Evolutionary conservation across 768 basidiomycete species (phyloP).

Genomic region (Boletus bicolor): DNA sequence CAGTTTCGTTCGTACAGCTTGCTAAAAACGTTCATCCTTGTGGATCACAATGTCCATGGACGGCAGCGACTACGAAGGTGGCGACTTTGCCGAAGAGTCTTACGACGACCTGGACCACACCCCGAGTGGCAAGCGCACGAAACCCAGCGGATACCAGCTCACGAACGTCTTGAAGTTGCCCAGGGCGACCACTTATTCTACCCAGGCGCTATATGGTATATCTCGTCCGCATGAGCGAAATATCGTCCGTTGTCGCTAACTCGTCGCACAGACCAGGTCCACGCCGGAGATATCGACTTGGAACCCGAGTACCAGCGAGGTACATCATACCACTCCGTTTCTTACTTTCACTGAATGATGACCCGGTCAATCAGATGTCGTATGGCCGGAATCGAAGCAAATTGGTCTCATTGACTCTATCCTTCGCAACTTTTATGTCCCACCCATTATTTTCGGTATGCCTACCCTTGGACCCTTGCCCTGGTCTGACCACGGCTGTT

Average conservation of each 20-base stretch:
- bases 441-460: constrained; percentile 75
- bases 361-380: constrained; percentile 48
- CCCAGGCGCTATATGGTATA: constrained; percentile 56
- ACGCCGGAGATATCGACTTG: constrained; percentile 59
- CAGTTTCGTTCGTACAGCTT: neutral
- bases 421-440: constrained; percentile 76
- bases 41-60: constrained; percentile 8
- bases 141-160: constrained; percentile 26
- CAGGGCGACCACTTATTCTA: constrained; percentile 60
- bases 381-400: constrained; percentile 78
- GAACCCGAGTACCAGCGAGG: constrained; percentile 81
- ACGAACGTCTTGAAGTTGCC: constrained; percentile 52
- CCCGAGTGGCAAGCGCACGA: constrained; percentile 1
- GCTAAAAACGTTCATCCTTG: neutral
- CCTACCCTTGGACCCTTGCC: neutral
- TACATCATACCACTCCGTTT: constrained; percentile 22
- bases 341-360: neutral
- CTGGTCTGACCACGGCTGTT: constrained; percentile 11
- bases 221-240: neutral
- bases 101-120: constrained; percentile 12
- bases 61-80: constrained; percentile 22
- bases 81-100: constrained; percentile 12
- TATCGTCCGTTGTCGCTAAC: neutral
- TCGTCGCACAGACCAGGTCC: constrained; percentile 53
- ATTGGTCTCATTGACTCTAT: constrained; percentile 74